Conservation (phyloP, 2,329 filamentous ascomycete genomes). For the Scolecobasidium constrictum region DNA sequence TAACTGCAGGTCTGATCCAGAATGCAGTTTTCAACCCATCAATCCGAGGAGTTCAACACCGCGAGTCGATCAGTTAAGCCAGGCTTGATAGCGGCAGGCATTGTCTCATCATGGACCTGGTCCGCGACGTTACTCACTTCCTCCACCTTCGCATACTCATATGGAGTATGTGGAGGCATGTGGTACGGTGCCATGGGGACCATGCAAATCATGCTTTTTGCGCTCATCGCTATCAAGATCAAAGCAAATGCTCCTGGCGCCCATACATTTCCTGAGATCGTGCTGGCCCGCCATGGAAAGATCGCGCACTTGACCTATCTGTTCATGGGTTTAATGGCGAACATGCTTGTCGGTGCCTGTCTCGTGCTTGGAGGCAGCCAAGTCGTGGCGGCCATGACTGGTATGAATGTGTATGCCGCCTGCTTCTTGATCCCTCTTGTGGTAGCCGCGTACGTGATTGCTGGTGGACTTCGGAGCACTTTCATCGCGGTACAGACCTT, state of each 20-base stretch:
- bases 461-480: conserved; percentile 17
- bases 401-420: conserved; percentile 16
- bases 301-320: conserved; percentile 28
- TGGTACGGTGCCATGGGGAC: conserved; percentile 32
- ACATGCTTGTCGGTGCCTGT: conserved; percentile 30
- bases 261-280: conserved; percentile 34
- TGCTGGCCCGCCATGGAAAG: conserved; percentile 26
- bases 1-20: conserved; percentile 31
- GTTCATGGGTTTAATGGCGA: conserved; percentile 29
- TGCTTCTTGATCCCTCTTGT: conserved; percentile 17
- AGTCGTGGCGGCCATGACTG: conserved; percentile 26
- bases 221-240: conserved; percentile 31
- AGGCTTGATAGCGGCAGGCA: conserved; percentile 35
- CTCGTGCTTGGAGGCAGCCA: conserved; percentile 29
- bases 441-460: conserved; percentile 17
- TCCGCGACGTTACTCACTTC: conserved; percentile 30
- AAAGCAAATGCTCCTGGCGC: conserved; percentile 29
- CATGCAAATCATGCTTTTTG: conserved; percentile 31
- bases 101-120: conserved; percentile 41
- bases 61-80: conserved; percentile 33
- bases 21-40: conserved; percentile 27
- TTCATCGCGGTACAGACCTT: conserved; percentile 19
- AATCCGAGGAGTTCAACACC: conserved; percentile 38
- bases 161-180: conserved; percentile 31
- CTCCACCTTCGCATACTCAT: conserved; percentile 30